These are phyloP conservation scores for Pseudonitzschia multistriata DNA, from an alignment of 108 stramenopile species.

Conservation along the genomic window DNA sequence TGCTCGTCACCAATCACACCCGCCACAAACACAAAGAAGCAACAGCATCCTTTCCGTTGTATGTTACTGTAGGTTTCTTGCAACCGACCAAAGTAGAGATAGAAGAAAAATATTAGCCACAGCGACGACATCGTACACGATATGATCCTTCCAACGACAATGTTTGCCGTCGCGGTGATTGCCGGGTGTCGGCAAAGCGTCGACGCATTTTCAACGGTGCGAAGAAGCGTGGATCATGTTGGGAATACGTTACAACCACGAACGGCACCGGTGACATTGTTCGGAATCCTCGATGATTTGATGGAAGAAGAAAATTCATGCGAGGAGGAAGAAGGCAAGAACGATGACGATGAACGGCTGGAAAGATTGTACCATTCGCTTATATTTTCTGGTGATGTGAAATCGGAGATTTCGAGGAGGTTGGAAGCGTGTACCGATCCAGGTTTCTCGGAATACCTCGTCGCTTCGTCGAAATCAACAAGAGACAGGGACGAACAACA, in stretches of 20 bases:
- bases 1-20: no score
- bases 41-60: neutral
- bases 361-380: slow-evolving; percentile 14
- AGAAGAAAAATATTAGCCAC: neutral
- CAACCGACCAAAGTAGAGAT: neutral
- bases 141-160: neutral
- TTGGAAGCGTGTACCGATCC: slow-evolving; percentile 17
- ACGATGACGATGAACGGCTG: neutral
- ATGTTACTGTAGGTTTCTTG: no score
- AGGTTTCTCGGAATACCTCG: slow-evolving; percentile 15
- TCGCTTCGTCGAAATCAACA: slow-evolving; percentile 1
- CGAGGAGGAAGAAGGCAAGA: neutral
- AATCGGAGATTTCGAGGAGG: slow-evolving; percentile 9
- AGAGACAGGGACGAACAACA: slow-evolving; percentile 19
- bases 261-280: neutral
- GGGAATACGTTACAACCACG: neutral
- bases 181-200: neutral
- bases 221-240: neutral
- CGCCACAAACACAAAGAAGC: no score
- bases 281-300: neutral
- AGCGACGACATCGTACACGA: neutral
- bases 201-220: neutral
- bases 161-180: neutral
- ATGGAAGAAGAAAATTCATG: neutral
- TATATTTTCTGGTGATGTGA: slow-evolving; percentile 19